Conservation (phyloP, 345 rosid species). For the Durio zibethinus region DNA sequence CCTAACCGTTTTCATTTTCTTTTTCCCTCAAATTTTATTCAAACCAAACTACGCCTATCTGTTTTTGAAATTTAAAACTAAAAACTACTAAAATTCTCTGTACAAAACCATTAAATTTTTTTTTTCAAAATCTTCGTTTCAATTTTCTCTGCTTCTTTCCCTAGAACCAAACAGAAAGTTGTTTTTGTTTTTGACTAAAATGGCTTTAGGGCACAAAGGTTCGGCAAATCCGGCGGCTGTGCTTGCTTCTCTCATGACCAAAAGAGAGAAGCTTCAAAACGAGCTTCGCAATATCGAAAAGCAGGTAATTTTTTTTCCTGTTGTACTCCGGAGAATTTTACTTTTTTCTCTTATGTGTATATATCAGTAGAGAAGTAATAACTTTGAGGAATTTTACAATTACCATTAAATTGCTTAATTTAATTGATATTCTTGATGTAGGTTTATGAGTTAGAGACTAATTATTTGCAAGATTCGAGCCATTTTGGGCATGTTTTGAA, state of each 20-base stretch:
- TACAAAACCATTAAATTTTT: neutral
- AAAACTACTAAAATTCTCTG: no score
- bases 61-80: neutral
- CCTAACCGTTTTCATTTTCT: no score
- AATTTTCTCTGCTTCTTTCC: neutral
- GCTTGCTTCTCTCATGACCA: constrained; percentile 45
- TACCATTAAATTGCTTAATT: neutral
- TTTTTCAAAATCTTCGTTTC: neutral
- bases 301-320: constrained; percentile 37
- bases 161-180: neutral
- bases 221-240: constrained; percentile 37
- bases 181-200: neutral
- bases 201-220: constrained; percentile 35
- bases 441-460: constrained; percentile 46
- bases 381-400: neutral
- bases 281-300: constrained; percentile 68
- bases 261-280: constrained; percentile 61
- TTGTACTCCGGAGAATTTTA: neutral
- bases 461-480: constrained; percentile 41
- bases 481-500: constrained; percentile 39
- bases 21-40: no score
- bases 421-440: constrained; percentile 8
- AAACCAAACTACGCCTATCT: neutral
- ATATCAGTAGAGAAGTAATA: neutral
- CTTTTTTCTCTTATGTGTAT: neutral